Base-by-base conservation (phyloP, 2,329 filamentous ascomycete genomes). In the Pseudogymnoascus sp. region DNA sequence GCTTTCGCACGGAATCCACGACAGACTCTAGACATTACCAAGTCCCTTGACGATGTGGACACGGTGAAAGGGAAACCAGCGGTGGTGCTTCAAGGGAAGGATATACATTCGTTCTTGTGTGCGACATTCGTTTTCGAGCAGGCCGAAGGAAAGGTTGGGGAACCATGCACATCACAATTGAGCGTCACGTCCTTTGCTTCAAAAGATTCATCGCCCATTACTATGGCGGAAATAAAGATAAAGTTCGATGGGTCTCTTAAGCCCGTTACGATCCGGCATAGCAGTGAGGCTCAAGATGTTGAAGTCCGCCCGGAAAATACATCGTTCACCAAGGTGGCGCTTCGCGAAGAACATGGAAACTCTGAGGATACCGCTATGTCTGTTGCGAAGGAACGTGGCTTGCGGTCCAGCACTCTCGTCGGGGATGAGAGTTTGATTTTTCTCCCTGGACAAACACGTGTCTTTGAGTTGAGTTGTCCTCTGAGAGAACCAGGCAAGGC, bases 401-500 rank as follows among this genome's bases (percentile, higher is more conserved):
- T 40, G 34, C 34, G 34, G 59, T 61, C 62, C 8, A 21, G 46
- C 23, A 62, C 37, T 56, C 76, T 87, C 62, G 73, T 76, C 40
- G 89, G 89, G 0, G 70, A 76, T 10, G 82, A 83, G 7, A 80
- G 93, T 72, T 75, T 97, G 62, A 85, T 81, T 0, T 75, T 97
- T 46, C 74, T 76, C 10, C 84, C 91, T 12, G 86, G 86, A 0
- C 83, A 89, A 65, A 89, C 82, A 7, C 85, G 84, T 62, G 84
- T 93, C 0, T 88, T 90, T 66, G 85, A 89, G 68, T 81, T 96
- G 69, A 83, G 82, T 7, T 83, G 91, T 64, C 84, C 88, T 1
- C 82, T 96, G 14, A 86, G 91, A 64, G 93, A 97, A 75, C 85
- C 92, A 2, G 92, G 91, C n/a, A 84, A 90, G 63, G 86, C 89